Conservation (phyloP, 805 yeast species). For the Tetrapisispora taiwanensis region DNA sequence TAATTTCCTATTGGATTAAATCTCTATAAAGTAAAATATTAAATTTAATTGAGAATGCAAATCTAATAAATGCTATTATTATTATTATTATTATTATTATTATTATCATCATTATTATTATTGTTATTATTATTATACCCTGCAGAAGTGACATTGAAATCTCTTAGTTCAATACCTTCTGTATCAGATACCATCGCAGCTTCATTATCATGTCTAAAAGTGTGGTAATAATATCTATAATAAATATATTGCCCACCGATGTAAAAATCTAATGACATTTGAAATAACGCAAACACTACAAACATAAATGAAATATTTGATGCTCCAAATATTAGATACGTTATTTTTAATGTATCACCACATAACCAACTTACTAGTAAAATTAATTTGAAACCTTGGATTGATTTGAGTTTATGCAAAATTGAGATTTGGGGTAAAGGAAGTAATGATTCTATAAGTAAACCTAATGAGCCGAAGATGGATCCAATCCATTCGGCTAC, state of each 20-base stretch:
- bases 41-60: background rate
- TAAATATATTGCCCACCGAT: conserved; percentile 66
- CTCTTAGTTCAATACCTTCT: conserved; percentile 10
- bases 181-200: background rate
- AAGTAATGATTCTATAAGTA: conserved; percentile 60
- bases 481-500: conserved; percentile 45
- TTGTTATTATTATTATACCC: background rate
- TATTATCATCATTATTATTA: too few relatives aligned
- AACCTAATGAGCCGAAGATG: conserved; percentile 49
- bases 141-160: conserved; percentile 3
- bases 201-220: background rate
- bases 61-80: background rate
- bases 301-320: conserved; percentile 55
- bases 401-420: conserved; percentile 52
- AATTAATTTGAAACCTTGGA: conserved; percentile 70
- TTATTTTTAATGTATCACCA: conserved; percentile 73
- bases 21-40: background rate
- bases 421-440: conserved; percentile 75
- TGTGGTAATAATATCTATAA: conserved; percentile 37
- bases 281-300: conserved; percentile 63
- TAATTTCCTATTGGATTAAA: background rate
- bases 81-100: too few relatives aligned
- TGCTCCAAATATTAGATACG: conserved; percentile 69
- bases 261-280: conserved; percentile 61
- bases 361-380: conserved; percentile 76